Evolutionary conservation across 1,284 basidiomycete genomes (phyloP).

Genomic region (Trichosporon inkin): DNA sequence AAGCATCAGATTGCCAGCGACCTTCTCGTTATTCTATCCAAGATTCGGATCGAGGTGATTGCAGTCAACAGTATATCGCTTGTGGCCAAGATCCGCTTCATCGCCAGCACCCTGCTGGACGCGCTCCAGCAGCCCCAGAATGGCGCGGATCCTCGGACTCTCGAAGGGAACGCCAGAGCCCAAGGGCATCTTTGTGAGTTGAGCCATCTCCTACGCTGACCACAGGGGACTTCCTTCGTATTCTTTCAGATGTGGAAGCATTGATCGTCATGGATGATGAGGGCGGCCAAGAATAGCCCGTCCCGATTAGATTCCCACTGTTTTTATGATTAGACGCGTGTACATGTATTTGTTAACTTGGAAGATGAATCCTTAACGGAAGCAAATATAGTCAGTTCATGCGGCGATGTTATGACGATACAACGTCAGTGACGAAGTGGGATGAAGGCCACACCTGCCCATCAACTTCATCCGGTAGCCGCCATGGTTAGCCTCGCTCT

Average conservation of each 20-base stretch:
- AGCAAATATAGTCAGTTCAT: too few relatives aligned
- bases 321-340: too few relatives aligned
- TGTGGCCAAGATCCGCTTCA: constrained; percentile 82
- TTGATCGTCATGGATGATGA: constrained; percentile 41
- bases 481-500: constrained; percentile 22
- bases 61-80: constrained; percentile 71
- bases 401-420: constrained; percentile 3
- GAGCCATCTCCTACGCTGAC: not conserved
- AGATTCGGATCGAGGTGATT: constrained; percentile 84
- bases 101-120: constrained; percentile 79
- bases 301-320: too few relatives aligned
- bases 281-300: not conserved
- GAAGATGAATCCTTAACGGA: too few relatives aligned
- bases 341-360: too few relatives aligned
- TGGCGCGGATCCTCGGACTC: not conserved
- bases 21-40: constrained; percentile 73
- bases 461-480: not conserved
- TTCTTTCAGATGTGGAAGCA: constrained; percentile 74
- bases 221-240: constrained; percentile 80
- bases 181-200: constrained; percentile 60
- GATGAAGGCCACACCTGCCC: not conserved
- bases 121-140: constrained; percentile 57
- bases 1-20: constrained; percentile 52
- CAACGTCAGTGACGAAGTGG: too few relatives aligned
- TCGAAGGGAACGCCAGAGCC: constrained; percentile 63